These are phyloP conservation scores for Daucus carota DNA, from an alignment of 129 eudicot species.

Conservation along the genomic window DH1_v3.0 NC_030388.2:29585501-29586000, in stretches of 20 bases:
- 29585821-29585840: neutral
- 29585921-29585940: neutral
- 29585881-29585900: neutral
- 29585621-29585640: too few species aligned
- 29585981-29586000: neutral
- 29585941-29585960: neutral
- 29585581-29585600: too few species aligned
- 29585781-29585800: neutral
- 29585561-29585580: too few species aligned
- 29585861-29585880: neutral
- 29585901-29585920: neutral
- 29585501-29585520: too few species aligned
- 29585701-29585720: neutral
- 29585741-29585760: neutral
- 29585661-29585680: neutral
- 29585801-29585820: neutral
- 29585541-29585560: too few species aligned
- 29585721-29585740: neutral
- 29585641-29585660: neutral
- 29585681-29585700: neutral
- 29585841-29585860: neutral
- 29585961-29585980: neutral
- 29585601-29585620: too few species aligned
- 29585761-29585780: neutral
- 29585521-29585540: too few species aligned